Base-by-base conservation (phyloP, 1,284 basidiomycete species). In the Marasmius sp. region DNA sequence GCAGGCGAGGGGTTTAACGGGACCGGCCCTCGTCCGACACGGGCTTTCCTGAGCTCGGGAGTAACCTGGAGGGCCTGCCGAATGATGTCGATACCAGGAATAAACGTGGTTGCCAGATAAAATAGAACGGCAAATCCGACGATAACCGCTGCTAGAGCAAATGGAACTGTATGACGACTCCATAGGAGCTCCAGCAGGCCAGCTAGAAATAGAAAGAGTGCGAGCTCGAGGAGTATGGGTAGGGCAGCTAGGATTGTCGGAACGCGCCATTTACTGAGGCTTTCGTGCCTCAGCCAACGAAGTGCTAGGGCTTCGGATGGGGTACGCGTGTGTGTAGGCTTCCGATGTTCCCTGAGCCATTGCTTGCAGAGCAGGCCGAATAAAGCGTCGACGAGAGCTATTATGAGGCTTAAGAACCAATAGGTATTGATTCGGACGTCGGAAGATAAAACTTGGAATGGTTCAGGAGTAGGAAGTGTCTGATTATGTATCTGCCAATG, bases 341-440 rank as follows among this genome's bases (percentile, higher is more conserved):
- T 48, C 18, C 43, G 45, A 53, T 59, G 45, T 37, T 57, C 63
- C 9, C 62, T 47, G 8, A 64, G n/a, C 62, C 62, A 64, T 48
- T 64, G 62, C 38, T 64, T 64, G 55, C 59, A 60, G 8, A 64
- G 55, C 0, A 64, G 56, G 4, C 62, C 55, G n/a, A 61, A 22
- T 11, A 60, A 39, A 6, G 58, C 61, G 1, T 58, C 37, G n/a
- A 54, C 47, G 10, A 64, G 52, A 1, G 55, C 49, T 6, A 61
- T 41, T 10, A 41, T 52, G 20, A 64, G 59, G 41, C 62, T 64
- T 43, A 64, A 59, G 33, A 47, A 37, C 60, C 60, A 61, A 48
- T 49, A 61, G 14, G 38, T 48, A 47, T 61, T 61, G 53, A 48
- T 50, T 22, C 47, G 47, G 38, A 58, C 18, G n/a, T 45, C 14